Evolutionary conservation across 441 rosid genomes (phyloP).

Genomic region (Cnidoscolus chayamansa): DNA sequence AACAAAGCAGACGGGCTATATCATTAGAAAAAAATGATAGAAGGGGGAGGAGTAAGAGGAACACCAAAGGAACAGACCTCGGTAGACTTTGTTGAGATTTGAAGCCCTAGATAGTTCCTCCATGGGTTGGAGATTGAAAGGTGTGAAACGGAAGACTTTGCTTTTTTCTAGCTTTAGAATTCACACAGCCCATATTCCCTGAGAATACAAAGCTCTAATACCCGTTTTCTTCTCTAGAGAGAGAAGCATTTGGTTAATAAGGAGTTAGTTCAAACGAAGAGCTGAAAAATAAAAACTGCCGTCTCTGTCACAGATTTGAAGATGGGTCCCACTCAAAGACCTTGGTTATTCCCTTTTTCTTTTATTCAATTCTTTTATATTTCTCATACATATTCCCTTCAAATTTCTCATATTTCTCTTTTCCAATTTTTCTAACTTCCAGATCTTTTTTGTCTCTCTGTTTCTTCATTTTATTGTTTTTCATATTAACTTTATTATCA

Average conservation of each 20-base stretch:
- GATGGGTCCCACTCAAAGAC: slow-evolving; percentile 65
- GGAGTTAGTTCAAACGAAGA: slow-evolving; percentile 18
- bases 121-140: slow-evolving; percentile 45
- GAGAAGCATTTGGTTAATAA: slow-evolving; percentile 18
- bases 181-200: slow-evolving; percentile 44
- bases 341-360: slow-evolving; percentile 34
- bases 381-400: too few species aligned
- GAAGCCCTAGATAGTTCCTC: slow-evolving; percentile 65
- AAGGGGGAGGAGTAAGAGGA: slow-evolving; percentile 14
- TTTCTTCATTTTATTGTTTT: too few species aligned
- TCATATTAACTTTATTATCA: too few species aligned
- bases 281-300: slow-evolving; percentile 52
- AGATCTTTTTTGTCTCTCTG: background rate
- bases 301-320: slow-evolving; percentile 64
- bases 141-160: slow-evolving; percentile 68
- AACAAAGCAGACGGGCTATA: slow-evolving; percentile 10
- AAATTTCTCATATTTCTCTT: background rate
- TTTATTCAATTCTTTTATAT: background rate
- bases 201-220: slow-evolving; percentile 40
- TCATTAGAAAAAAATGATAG: slow-evolving; percentile 17
- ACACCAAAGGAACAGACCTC: slow-evolving; percentile 37
- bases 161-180: slow-evolving; percentile 28
- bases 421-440: background rate
- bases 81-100: slow-evolving; percentile 33
- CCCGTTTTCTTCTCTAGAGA: background rate